Base-by-base conservation (phyloP, 345 rosid species). In the Syzygium aromaticum region DNA sequence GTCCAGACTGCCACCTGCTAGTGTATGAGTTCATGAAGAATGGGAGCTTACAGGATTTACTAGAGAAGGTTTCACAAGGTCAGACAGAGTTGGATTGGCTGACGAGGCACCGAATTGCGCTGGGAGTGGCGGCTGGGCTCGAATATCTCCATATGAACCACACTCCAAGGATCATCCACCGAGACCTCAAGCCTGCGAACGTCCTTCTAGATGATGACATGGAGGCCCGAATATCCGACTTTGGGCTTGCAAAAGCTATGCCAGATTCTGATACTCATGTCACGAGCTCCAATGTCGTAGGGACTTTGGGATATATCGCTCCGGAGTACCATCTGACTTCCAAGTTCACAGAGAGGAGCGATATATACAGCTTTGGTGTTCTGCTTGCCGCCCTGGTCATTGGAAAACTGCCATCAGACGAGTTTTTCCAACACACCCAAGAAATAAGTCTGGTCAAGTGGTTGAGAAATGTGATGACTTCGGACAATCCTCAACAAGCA, bases 151-250 rank as follows among this genome's bases (percentile, higher is more conserved):
- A 97, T 91, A 83, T 84, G 86, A 90, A 89, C 84, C 97, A 94
- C n/a, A 93, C 77, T 84, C 96, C 96, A 2, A 89, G 90, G 14
- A 96, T 97, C 89, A 95, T 96, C 87, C 99, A 97, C 84, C 89
- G 98, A 87, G 98, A 97, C 91, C 91, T 97, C 33, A 97, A 97
- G 91, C 99, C 99, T 3, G 98, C 96, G 11, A 97, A 97, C 28
- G 84, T 97, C 80, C 96, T 97, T 80, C 96, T 97, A 7, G 98
- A 96, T 56, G 98, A 96, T 61, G 94, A 95, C 85, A 94, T 96
- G 98, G 99, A 96, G 91, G 98, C 99, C 23, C 90, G 98, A 86
- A 98, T 98, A 43, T 93, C 99, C 1, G 99, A 96, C 92, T 98
- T 96, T 27, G 99, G 99, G 30, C 94, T 96, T 7, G 98, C 99